Evolutionary conservation across 805 yeast genomes (phyloP), one percentile per base, ranked within the genome.

Genomic region (Phaffomyces thermotolerans): DNA sequence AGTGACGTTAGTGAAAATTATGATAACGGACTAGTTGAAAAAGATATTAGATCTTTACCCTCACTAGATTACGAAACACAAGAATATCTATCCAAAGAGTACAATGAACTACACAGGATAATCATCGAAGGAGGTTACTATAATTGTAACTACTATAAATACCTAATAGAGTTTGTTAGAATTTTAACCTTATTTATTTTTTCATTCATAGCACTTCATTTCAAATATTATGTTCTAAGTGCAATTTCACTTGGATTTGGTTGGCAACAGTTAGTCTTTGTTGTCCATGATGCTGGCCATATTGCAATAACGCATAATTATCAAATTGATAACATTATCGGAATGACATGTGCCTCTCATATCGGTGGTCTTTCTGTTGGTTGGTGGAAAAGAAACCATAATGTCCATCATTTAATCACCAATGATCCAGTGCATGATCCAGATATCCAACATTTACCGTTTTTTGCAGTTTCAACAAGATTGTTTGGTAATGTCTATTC

Each of bases 381-480:
- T 2, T 88, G 96, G 96, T 88, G 96, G 96, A 89, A 88, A 54
- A 71, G 90, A 41, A 88, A 85, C 62, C 96, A 88, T 64, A 88
- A 88, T 59, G 95, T 88, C n/a, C 96, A 88, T 63, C 96, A 88
- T 60, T 65, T 88, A 41, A 73, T 88, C 43, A 84, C 96, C n/a
- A 88, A 88, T 62, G 95, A 88, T 58, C 96, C 96, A 0, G 83
- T 84, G 2, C 95, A 89, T 58, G 96, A 88, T 56, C 96, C 96
- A 0, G 96, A 88, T 64, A 89, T 88, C 58, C 96, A 88, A 63
- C 96, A 88, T 64, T 62, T 88, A 50, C 96, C 96, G 1, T 88
- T 88, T 54, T 88, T 88, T 59, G 95, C 95, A 2, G 95, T 88
- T 17, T 80, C 89, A 43, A 71, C 84, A 1, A 68, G 84, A 48